phyloP scores from a whole-genome alignment of 805 yeast genomes.

The Metahyphopichia silvanorum region DNA sequence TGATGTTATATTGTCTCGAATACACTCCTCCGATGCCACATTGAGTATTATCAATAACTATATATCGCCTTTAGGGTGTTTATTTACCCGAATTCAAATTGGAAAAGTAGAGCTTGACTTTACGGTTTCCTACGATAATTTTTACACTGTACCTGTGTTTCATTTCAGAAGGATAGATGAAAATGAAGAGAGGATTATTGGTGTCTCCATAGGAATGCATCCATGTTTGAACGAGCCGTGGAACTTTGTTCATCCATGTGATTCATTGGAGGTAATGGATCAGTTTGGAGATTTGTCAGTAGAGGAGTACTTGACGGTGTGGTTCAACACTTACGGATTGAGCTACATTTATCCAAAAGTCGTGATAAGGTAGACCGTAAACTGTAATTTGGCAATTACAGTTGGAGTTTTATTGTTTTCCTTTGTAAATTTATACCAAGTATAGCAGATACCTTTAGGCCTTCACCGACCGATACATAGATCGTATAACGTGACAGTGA shows the following conservation, averaged over 20 bases:
- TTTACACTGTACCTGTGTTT: conserved; percentile 29
- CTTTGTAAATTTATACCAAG: no score
- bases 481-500: no score
- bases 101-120: conserved; percentile 18
- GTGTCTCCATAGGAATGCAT: conserved; percentile 7
- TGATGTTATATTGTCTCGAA: no score
- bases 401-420: no score
- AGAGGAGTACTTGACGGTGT: conserved; percentile 13
- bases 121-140: conserved; percentile 24
- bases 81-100: no score
- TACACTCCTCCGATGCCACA: no score
- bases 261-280: conserved; percentile 13
- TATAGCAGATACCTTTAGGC: no score
- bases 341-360: conserved; percentile 10
- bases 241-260: conserved; percentile 31
- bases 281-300: conserved; percentile 7
- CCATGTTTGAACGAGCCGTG: conserved; percentile 14
- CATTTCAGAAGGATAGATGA: conserved; percentile 19
- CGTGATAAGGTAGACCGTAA: not conserved
- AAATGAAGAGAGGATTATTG: not conserved
- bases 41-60: no score
- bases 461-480: no score
- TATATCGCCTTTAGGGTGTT: no score
- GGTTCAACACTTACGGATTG: conserved; percentile 23
- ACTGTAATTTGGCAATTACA: no score